phyloP scores from a whole-genome alignment of 768 basidiomycete species.

The Hericium coralloides region DNA sequence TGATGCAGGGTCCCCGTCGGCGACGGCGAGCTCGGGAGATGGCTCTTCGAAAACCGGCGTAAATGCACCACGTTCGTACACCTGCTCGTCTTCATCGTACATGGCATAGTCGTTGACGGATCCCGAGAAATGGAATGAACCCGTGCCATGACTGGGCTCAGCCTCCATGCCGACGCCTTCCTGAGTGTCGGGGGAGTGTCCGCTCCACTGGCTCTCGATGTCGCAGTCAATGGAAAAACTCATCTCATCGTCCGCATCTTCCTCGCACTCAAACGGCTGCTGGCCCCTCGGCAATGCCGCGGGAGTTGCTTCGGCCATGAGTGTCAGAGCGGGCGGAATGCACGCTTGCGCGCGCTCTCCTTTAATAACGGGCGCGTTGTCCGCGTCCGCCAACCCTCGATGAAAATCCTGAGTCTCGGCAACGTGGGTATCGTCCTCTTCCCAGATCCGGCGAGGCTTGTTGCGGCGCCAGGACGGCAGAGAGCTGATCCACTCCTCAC shows the following conservation, averaged over 20 bases:
- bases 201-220: conserved; percentile 30
- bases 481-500: conserved; percentile 68
- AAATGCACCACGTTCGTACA: conserved; percentile 36
- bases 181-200: conserved; percentile 20
- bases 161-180: conserved; percentile 23
- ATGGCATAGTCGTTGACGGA: neutral
- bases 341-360: conserved; percentile 78
- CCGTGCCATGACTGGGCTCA: conserved; percentile 16
- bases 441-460: conserved; percentile 60
- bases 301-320: conserved; percentile 11
- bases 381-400: conserved; percentile 68
- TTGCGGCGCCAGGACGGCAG: conserved; percentile 64
- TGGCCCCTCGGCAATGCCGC: neutral
- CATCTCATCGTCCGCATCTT: conserved; percentile 38
- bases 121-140: conserved; percentile 2
- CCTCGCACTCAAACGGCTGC: conserved; percentile 14
- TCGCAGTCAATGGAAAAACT: conserved; percentile 31
- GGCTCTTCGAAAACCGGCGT: conserved; percentile 58
- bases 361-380: conserved; percentile 77
- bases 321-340: conserved; percentile 59
- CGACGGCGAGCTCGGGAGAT: conserved; percentile 41
- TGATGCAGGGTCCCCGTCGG: conserved; percentile 44
- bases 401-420: conserved; percentile 49
- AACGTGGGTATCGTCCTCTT: conserved; percentile 35
- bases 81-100: neutral